Percentiles rank a stretch among this genome's conserved stretches.
These are phyloP conservation scores for Bipolaris cookei DNA, from an alignment of 2,329 filamentous ascomycete genomes.

Conservation along the genomic window DNA sequence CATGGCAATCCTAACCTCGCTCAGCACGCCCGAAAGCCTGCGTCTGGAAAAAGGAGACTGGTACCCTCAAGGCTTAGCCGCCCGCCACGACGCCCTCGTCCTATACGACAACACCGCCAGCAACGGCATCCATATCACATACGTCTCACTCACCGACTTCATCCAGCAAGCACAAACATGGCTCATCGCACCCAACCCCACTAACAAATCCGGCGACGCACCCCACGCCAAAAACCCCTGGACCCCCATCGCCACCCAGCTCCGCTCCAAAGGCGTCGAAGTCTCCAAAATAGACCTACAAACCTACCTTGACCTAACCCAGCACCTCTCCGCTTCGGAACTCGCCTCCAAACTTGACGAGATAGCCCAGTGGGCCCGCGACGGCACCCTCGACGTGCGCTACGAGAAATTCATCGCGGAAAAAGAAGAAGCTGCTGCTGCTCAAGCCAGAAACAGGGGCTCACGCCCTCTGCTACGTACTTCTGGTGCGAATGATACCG, in stretches of 20 bases:
- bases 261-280: neutral
- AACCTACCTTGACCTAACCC: neutral
- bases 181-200: neutral
- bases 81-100: neutral
- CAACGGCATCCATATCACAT: neutral
- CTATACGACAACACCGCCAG: constrained; percentile 3
- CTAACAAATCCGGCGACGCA: neutral
- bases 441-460: neutral
- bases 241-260: neutral
- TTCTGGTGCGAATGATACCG: too few relatives aligned
- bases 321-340: neutral
- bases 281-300: neutral
- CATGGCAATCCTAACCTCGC: constrained; percentile 6
- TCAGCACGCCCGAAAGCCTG: neutral
- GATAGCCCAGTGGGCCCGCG: neutral
- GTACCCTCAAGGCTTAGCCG: constrained; percentile 10
- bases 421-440: neutral
- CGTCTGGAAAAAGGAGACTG: constrained; percentile 4
- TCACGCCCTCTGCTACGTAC: too few relatives aligned
- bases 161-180: neutral
- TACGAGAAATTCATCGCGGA: neutral
- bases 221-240: neutral
- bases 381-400: neutral
- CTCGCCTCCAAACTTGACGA: neutral
- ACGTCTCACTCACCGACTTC: neutral